phyloP scores from a whole-genome alignment of 2,329 filamentous ascomycete species.

The Alternaria hordeiaustralica region DNA sequence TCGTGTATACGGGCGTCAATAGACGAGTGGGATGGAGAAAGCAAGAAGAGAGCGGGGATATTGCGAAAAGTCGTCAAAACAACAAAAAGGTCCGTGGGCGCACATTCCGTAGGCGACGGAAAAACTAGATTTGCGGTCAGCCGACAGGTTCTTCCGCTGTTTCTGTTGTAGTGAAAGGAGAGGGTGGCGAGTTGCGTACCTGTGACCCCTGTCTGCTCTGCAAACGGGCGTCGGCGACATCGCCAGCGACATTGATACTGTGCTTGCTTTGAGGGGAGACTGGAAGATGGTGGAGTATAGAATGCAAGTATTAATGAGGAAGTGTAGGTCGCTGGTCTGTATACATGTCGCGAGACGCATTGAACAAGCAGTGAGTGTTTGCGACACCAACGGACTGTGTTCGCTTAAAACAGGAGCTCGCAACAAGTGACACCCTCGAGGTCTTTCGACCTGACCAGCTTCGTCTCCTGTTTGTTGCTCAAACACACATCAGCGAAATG shows the following conservation, averaged over 20 bases:
- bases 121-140: not conserved
- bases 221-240: not conserved
- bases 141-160: not conserved
- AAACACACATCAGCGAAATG: not conserved
- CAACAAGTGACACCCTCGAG: not conserved
- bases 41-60: not conserved
- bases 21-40: accelerated
- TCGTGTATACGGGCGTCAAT: not conserved
- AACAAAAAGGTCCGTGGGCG: not conserved
- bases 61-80: not conserved
- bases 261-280: not conserved
- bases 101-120: not conserved
- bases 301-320: not conserved
- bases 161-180: not conserved
- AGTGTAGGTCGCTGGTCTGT: not conserved
- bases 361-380: not conserved
- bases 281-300: not conserved
- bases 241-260: not conserved
- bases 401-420: not conserved
- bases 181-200: not conserved
- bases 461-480: not conserved
- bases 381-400: not conserved
- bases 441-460: not conserved
- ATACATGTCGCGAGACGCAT: not conserved
- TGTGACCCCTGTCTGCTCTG: not conserved